Conservation (phyloP, 805 yeast genomes). For the Wickerhamomyces hampshirensis region DNA sequence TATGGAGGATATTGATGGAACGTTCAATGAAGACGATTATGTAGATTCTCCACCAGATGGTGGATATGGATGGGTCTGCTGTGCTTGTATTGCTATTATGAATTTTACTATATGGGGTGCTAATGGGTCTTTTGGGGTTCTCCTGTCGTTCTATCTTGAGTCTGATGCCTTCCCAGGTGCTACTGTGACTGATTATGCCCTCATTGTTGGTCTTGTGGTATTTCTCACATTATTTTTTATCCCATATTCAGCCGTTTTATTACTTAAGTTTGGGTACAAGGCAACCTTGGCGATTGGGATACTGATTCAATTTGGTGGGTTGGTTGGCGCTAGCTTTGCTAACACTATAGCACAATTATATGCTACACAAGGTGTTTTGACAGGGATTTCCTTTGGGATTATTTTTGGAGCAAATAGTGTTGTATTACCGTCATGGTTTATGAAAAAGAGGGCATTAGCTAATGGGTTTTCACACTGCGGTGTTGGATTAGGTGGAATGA, state of each 20-base stretch:
- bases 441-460: conserved; percentile 42
- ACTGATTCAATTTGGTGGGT: conserved; percentile 40
- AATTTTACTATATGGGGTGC: conserved; percentile 29
- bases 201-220: conserved; percentile 50
- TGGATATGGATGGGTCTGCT: conserved; percentile 45
- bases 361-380: conserved; percentile 47
- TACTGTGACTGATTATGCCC: conserved; percentile 44
- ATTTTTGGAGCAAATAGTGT: conserved; percentile 49
- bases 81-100: conserved; percentile 30
- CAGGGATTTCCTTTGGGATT: conserved; percentile 46
- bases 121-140: conserved; percentile 51
- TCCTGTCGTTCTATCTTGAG: conserved; percentile 42
- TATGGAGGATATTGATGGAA: conserved; percentile 13
- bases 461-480: conserved; percentile 47
- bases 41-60: conserved; percentile 39
- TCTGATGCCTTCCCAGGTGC: conserved; percentile 43
- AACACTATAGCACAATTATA: conserved; percentile 45
- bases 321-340: conserved; percentile 47
- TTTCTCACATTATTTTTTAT: conserved; percentile 48
- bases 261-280: conserved; percentile 40
- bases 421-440: conserved; percentile 52
- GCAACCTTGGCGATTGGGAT: conserved; percentile 35
- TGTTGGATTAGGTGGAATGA: conserved; percentile 49
- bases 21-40: conserved; percentile 27
- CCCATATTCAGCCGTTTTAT: conserved; percentile 41